Evolutionary conservation across 2,329 filamentous ascomycete genomes (phyloP).

Genomic region (Arthroderma sp.): DNA sequence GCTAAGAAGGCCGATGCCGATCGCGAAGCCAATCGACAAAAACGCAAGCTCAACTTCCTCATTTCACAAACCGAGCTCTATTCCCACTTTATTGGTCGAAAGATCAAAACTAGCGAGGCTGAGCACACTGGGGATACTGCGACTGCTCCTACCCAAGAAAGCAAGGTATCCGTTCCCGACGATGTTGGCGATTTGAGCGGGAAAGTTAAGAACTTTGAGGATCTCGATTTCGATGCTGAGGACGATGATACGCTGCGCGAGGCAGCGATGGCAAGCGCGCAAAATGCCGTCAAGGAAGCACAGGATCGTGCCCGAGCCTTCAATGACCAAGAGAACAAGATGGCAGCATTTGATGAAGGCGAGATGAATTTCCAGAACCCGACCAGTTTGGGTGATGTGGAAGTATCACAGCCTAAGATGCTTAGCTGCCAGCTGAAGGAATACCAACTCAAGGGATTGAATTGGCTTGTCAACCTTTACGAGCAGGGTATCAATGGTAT

Average conservation of each 20-base stretch:
- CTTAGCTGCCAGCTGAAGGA: constrained; percentile 91
- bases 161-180: constrained; percentile 34
- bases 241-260: constrained; percentile 70
- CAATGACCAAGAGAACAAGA: constrained; percentile 57
- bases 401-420: constrained; percentile 87
- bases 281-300: constrained; percentile 87
- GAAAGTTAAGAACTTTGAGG: constrained; percentile 87
- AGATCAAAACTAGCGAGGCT: constrained; percentile 94
- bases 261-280: constrained; percentile 88
- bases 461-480: constrained; percentile 97
- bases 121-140: constrained; percentile 66
- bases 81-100: constrained; percentile 98
- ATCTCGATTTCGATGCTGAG: constrained; percentile 89
- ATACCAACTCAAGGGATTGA: constrained; percentile 97
- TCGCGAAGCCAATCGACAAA: constrained; percentile 91
- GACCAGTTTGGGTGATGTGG: constrained; percentile 82
- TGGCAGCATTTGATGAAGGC: constrained; percentile 73
- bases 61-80: constrained; percentile 98
- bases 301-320: constrained; percentile 87
- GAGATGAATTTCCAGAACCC: constrained; percentile 99
- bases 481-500: constrained; percentile 98
- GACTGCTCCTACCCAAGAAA: constrained; percentile 33
- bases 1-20: constrained; percentile 95
- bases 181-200: constrained; percentile 38
- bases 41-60: constrained; percentile 97